Conservation (phyloP, 768 basidiomycete genomes). For the Trametes cingulata region DNA sequence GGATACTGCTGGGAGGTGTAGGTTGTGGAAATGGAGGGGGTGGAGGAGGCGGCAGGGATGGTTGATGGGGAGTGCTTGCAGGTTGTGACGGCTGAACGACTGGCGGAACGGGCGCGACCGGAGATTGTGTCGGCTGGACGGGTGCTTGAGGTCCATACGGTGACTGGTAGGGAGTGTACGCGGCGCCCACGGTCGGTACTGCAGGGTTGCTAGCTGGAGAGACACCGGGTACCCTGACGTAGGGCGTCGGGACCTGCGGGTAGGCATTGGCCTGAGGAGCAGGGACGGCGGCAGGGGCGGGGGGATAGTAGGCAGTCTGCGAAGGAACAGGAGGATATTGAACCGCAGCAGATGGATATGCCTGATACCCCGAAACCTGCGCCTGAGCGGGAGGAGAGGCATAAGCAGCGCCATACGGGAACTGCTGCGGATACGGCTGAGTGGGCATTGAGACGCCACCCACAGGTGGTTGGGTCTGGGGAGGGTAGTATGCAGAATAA, state of each 20-base stretch:
- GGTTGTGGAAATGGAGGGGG: not conserved
- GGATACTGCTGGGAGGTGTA: not conserved
- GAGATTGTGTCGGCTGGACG: not conserved
- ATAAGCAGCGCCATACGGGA: not conserved
- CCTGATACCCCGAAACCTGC: constrained; percentile 1
- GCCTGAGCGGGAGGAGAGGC: not conserved
- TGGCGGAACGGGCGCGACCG: not conserved
- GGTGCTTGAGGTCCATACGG: not conserved
- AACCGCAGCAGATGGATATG: not conserved
- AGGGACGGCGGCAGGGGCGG: not conserved
- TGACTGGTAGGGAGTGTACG: not conserved
- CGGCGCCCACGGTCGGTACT: not conserved
- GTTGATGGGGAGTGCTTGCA: not conserved
- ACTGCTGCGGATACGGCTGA: constrained; percentile 6
- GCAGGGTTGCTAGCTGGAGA: not conserved
- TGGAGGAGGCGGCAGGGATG: not conserved
- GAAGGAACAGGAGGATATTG: not conserved
- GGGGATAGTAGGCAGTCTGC: constrained; percentile 1
- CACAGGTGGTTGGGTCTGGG: constrained; percentile 3
- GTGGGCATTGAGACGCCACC: not conserved
- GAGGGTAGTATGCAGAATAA: not conserved
- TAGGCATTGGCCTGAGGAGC: not conserved
- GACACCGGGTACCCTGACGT: not conserved
- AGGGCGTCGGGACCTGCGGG: not conserved
- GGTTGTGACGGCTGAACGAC: constrained; percentile 1